Percentiles rank a stretch among this genome's conserved stretches.
Conservation (phyloP, 495 filamentous ascomycete genomes). For the Letharia columbiana region DNA sequence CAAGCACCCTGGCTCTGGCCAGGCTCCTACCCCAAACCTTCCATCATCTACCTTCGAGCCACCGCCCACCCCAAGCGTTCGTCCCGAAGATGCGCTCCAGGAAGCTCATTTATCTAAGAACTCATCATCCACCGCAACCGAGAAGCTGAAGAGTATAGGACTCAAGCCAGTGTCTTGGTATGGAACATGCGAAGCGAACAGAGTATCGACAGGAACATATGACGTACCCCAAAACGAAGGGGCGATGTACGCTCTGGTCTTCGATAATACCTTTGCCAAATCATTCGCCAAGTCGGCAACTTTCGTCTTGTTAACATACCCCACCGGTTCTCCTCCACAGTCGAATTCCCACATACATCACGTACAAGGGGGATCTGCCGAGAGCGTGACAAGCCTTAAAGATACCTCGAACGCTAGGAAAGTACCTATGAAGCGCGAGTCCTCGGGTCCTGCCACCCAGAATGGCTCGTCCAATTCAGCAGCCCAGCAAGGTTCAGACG, state of each 20-base stretch:
- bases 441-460: conserved; percentile 23
- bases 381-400: conserved; percentile 17
- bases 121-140: conserved; percentile 54
- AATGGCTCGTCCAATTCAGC: neutral
- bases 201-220: conserved; percentile 84
- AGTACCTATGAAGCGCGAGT: conserved; percentile 11
- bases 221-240: conserved; percentile 63
- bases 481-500: conserved; percentile 8
- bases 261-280: conserved; percentile 98
- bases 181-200: conserved; percentile 93
- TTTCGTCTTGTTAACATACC: conserved; percentile 88
- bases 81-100: conserved; percentile 35
- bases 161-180: conserved; percentile 81
- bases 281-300: conserved; percentile 89
- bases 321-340: conserved; percentile 73
- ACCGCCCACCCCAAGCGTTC: conserved; percentile 32
- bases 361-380: conserved; percentile 20
- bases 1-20: conserved; percentile 76
- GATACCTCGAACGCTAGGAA: conserved; percentile 18
- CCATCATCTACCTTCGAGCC: conserved; percentile 43
- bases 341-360: conserved; percentile 60
- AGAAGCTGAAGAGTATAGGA: conserved; percentile 76
- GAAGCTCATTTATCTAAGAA: conserved; percentile 41
- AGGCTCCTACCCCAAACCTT: conserved; percentile 40
- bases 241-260: conserved; percentile 93